Evolutionary conservation across 2,329 filamentous ascomycete genomes (phyloP).

Genomic region (Cryphonectria carpinicola): DNA sequence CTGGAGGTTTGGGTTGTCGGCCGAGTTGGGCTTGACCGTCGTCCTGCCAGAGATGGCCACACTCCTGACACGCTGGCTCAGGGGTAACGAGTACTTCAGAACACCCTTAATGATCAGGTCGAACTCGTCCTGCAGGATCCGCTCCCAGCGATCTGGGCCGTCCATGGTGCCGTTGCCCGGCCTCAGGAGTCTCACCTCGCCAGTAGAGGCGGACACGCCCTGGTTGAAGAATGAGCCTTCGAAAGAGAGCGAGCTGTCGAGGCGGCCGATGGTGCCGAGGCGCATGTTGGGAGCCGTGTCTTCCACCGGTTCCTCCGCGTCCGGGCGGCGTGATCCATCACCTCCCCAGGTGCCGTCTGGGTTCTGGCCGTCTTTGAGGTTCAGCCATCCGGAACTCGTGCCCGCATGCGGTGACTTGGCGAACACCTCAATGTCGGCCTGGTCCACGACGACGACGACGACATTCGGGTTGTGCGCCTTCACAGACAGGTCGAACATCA

Average conservation of each 20-base stretch:
- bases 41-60: conserved; percentile 63
- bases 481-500: conserved; percentile 92
- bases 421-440: conserved; percentile 90
- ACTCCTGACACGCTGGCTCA: conserved; percentile 63
- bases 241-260: conserved; percentile 87
- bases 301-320: conserved; percentile 57
- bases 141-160: conserved; percentile 86
- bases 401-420: conserved; percentile 91
- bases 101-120: conserved; percentile 91
- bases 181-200: conserved; percentile 78
- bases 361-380: conserved; percentile 58
- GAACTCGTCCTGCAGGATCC: conserved; percentile 88
- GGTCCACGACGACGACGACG: conserved; percentile 81
- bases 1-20: conserved; percentile 53
- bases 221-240: conserved; percentile 87
- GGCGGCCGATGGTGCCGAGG: conserved; percentile 83
- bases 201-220: conserved; percentile 71
- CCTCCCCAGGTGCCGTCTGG: conserved; percentile 37
- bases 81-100: conserved; percentile 75
- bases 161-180: conserved; percentile 90
- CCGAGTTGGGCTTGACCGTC: conserved; percentile 64
- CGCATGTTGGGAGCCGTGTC: conserved; percentile 80
- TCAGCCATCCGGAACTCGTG: conserved; percentile 51
- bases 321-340: conserved; percentile 29
- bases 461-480: conserved; percentile 91